Base-by-base conservation (phyloP, 768 basidiomycete species). In the Exsudoporus frostii region DNA sequence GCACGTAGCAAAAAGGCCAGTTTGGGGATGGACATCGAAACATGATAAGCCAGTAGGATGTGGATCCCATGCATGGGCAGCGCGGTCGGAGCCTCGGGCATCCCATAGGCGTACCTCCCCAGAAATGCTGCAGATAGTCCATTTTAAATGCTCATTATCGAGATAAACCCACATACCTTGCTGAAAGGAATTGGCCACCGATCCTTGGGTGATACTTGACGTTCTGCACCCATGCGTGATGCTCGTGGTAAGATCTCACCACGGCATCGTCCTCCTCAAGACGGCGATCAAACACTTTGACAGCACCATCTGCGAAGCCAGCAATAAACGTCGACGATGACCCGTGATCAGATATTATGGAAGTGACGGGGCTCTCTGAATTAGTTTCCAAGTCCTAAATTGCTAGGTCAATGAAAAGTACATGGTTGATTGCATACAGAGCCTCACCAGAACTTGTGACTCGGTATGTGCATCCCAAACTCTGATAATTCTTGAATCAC, bases 381-480 rank as follows among this genome's bases (percentile, higher is more conserved):
- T 92, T 84, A 3, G 97, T 98, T 48, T 88, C 83, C 54, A 97
- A 71, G 63, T 96, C 92, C 96, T 98, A 62, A 8, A 20, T 51
- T 19, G 41, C 37, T 39, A 30, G 37, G 43, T 61, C 22, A 58
- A 46, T 14, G 7, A 36, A n/a, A n/a, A 4, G 22, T 10, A 30
- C 2, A 7, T 19, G 9, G 20, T 34, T 6, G 29, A 20, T 50
- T n/a, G 36, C 37, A 44, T 13, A 48, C 24, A 22, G 8, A 22
- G 15, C 69, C 84, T 57, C 61, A 93, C 91, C 73, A 87, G 67
- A 40, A 86, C 74, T 51, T 84, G 82, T 24, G 79, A 83, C 68
- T 98, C 97, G 2, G 89, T 88, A 58, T 91, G 86, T 9, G 94
- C 96, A 67, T 99, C 95, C 97, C 97, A 99, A 5, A 94, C 79